These are phyloP conservation scores for Plectosphaerella sp. DNA, from an alignment of 2,329 filamentous ascomycete species.

Conservation along the genomic window DNA sequence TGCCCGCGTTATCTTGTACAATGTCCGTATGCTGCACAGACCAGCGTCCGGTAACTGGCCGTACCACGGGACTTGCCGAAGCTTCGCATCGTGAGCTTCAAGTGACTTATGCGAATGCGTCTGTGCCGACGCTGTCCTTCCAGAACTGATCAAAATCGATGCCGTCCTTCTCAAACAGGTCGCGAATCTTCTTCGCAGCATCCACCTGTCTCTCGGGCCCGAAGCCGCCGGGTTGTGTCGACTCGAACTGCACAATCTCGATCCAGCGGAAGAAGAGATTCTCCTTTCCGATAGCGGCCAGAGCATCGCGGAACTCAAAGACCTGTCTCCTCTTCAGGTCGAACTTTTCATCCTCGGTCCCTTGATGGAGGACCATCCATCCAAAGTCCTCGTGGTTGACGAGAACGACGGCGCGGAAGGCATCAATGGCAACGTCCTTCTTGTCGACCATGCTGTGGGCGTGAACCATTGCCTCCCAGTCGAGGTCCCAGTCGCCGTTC, in stretches of 20 bases:
- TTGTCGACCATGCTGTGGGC: constrained; percentile 67
- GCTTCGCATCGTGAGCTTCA: too few relatives aligned
- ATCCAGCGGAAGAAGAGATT: constrained; percentile 89
- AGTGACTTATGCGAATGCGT: constrained; percentile 11
- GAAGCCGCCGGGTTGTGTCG: constrained; percentile 73
- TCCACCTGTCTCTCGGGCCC: constrained; percentile 67
- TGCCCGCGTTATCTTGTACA: too few relatives aligned
- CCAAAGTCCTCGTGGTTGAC: constrained; percentile 63
- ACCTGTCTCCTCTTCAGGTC: constrained; percentile 69
- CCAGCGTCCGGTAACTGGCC: too few relatives aligned
- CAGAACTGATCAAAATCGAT: constrained; percentile 83
- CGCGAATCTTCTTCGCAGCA: constrained; percentile 69
- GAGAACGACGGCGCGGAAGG: constrained; percentile 67
- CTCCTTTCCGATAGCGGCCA: constrained; percentile 76
- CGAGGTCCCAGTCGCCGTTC: constrained; percentile 81
- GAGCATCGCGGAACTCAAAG: constrained; percentile 71
- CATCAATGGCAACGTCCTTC: constrained; percentile 55
- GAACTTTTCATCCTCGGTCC: constrained; percentile 43
- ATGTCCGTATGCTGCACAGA: too few relatives aligned
- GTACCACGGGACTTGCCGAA: too few relatives aligned
- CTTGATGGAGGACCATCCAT: constrained; percentile 63
- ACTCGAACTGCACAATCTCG: constrained; percentile 86
- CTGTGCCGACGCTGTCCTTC: constrained; percentile 52
- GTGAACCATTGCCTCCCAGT: constrained; percentile 75
- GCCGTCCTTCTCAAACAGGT: constrained; percentile 67